phyloP scores from a whole-genome alignment of 2,329 filamentous ascomycete species.

The Cordyceps fumosorosea region DNA sequence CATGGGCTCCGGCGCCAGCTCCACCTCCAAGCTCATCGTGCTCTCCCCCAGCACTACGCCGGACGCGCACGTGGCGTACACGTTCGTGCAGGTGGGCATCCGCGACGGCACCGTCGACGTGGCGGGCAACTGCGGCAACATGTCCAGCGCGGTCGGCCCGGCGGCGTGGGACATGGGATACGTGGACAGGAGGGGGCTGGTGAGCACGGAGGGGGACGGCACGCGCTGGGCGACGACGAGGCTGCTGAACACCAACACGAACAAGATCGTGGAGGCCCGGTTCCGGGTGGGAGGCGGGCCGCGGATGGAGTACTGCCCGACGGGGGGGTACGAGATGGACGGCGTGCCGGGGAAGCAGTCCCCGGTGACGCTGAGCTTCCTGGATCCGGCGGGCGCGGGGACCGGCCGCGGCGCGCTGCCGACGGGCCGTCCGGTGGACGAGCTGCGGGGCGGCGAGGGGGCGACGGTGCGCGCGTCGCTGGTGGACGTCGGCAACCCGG shows the following conservation, averaged over 20 bases:
- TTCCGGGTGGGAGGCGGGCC: slow-evolving; percentile 43
- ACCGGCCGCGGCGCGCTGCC: slow-evolving; percentile 42
- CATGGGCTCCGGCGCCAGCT: slow-evolving; percentile 62
- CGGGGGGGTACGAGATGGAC: slow-evolving; percentile 55
- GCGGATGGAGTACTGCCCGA: slow-evolving; percentile 18
- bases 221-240: slow-evolving; percentile 41
- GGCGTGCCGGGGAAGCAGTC: slow-evolving; percentile 55
- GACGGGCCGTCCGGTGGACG: slow-evolving; percentile 49
- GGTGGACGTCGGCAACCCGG: slow-evolving; percentile 59
- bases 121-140: slow-evolving; percentile 70
- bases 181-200: slow-evolving; percentile 12
- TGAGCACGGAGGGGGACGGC: slow-evolving; percentile 19
- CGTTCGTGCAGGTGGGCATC: slow-evolving; percentile 63
- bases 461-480: slow-evolving; percentile 42
- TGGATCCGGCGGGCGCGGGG: slow-evolving; percentile 55
- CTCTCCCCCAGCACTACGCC: slow-evolving; percentile 32
- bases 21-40: slow-evolving; percentile 65
- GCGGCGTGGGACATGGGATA: slow-evolving; percentile 28
- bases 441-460: slow-evolving; percentile 27
- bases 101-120: slow-evolving; percentile 54
- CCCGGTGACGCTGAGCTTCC: slow-evolving; percentile 53
- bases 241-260: slow-evolving; percentile 66
- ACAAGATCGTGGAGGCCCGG: slow-evolving; percentile 52
- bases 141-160: slow-evolving; percentile 61
- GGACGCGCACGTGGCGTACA: slow-evolving; percentile 55